These are phyloP conservation scores for Scedosporium dehoogii DNA, from an alignment of 2,329 filamentous ascomycete species.

Conservation along the genomic window DNA sequence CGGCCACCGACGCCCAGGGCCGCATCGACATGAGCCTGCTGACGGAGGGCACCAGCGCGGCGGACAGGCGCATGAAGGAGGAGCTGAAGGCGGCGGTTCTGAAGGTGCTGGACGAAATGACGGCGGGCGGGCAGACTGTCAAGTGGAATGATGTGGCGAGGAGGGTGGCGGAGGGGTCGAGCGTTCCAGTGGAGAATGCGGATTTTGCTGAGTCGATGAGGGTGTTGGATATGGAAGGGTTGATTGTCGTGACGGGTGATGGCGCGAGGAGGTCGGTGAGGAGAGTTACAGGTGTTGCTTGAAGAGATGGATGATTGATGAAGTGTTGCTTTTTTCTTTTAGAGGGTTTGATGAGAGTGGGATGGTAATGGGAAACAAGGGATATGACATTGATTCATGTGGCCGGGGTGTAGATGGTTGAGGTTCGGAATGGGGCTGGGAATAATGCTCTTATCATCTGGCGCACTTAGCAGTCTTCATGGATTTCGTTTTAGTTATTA, in stretches of 20 bases:
- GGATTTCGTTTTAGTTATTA: neutral
- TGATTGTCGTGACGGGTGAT: conserved; percentile 71
- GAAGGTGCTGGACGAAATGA: conserved; percentile 69
- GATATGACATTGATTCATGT: too few relatives aligned
- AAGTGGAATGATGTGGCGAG: conserved; percentile 71
- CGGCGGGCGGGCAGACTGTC: conserved; percentile 55
- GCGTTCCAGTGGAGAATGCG: conserved; percentile 59
- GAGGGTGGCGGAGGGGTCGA: conserved; percentile 60
- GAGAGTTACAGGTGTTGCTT: conserved; percentile 50
- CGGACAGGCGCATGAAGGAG: conserved; percentile 71
- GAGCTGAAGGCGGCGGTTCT: conserved; percentile 70
- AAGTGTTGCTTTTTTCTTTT: neutral
- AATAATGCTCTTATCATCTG: too few relatives aligned
- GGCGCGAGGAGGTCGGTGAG: conserved; percentile 74
- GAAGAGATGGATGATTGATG: neutral
- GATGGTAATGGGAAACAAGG: neutral
- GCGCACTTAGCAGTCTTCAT: neutral
- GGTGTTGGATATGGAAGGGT: conserved; percentile 73
- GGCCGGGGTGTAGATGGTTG: too few relatives aligned
- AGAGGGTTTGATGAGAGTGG: neutral
- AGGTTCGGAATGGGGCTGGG: too few relatives aligned
- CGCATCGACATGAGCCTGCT: conserved; percentile 94
- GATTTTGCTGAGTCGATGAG: conserved; percentile 81
- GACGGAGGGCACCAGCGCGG: conserved; percentile 84
- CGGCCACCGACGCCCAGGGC: conserved; percentile 87